Conservation (phyloP, 2,329 filamentous ascomycete species). For the Fusarium subglutinans region DNA sequence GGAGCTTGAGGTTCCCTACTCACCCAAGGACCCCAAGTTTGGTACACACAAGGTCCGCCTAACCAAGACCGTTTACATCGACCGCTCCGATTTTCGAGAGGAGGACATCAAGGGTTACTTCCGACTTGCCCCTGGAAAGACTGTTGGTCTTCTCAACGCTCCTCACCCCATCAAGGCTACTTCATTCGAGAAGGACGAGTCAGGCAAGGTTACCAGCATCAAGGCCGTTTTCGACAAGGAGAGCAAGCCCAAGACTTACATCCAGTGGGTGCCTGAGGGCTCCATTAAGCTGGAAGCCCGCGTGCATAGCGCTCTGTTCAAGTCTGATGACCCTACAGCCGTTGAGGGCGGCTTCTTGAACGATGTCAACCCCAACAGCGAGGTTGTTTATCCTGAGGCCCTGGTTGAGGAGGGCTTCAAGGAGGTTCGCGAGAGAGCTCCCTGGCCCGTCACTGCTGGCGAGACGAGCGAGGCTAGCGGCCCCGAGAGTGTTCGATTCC, state of each 20-base stretch:
- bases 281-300: constrained; percentile 77
- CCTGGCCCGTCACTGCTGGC: constrained; percentile 83
- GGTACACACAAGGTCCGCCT: constrained; percentile 70
- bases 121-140: constrained; percentile 80
- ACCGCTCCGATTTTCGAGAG: constrained; percentile 82
- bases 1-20: constrained; percentile 80
- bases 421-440: constrained; percentile 76
- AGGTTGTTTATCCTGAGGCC: constrained; percentile 80
- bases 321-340: constrained; percentile 81
- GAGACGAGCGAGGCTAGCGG: constrained; percentile 72
- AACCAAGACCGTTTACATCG: constrained; percentile 85
- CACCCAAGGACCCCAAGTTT: constrained; percentile 78
- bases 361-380: constrained; percentile 85
- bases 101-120: constrained; percentile 80
- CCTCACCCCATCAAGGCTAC: constrained; percentile 77
- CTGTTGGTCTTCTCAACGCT: constrained; percentile 77
- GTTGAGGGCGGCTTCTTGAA: constrained; percentile 83
- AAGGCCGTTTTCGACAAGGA: constrained; percentile 73
- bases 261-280: constrained; percentile 86
- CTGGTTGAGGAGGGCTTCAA: constrained; percentile 86
- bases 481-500: constrained; percentile 84
- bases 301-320: constrained; percentile 85
- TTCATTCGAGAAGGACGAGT: constrained; percentile 73
- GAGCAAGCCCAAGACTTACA: constrained; percentile 80
- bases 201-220: constrained; percentile 72